phyloP scores from a whole-genome alignment of 495 filamentous ascomycete species.

The Immersiella caudata region DNA sequence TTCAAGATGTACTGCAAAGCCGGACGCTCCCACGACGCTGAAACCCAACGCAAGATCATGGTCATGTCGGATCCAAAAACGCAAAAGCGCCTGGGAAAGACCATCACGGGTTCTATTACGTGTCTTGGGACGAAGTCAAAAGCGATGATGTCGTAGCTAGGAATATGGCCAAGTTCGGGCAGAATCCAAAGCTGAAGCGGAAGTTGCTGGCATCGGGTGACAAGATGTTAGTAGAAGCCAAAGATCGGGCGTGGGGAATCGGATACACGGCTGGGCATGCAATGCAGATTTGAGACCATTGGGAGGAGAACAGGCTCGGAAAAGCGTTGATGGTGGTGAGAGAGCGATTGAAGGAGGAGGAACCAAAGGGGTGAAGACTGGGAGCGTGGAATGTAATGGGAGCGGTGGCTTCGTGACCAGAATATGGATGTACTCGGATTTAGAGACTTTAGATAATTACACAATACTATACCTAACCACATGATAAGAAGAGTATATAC shows the following conservation, averaged over 20 bases:
- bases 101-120: conserved; percentile 32
- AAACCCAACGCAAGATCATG: conserved; percentile 30
- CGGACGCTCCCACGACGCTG: conserved; percentile 32
- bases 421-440: no score
- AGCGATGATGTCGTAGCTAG: conserved; percentile 35
- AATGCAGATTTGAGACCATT: conserved; percentile 28
- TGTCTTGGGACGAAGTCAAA: conserved; percentile 36
- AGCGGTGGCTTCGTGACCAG: no score
- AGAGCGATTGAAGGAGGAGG: conserved; percentile 27
- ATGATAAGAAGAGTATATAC: no score
- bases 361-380: background rate
- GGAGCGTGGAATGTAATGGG: no score
- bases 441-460: no score
- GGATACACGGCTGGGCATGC: conserved; percentile 39
- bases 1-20: conserved; percentile 48
- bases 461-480: no score
- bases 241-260: conserved; percentile 42
- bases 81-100: conserved; percentile 36
- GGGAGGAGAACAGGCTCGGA: conserved; percentile 39
- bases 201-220: conserved; percentile 36
- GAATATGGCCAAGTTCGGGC: conserved; percentile 39
- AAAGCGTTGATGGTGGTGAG: conserved; percentile 38
- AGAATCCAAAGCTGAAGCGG: conserved; percentile 34
- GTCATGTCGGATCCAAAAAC: conserved; percentile 31
- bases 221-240: conserved; percentile 35